Percentiles rank a stretch among this genome's conserved stretches.
Conservation (phyloP, 805 yeast species). For the Wickerhamomyces subpelliculosus region DNA sequence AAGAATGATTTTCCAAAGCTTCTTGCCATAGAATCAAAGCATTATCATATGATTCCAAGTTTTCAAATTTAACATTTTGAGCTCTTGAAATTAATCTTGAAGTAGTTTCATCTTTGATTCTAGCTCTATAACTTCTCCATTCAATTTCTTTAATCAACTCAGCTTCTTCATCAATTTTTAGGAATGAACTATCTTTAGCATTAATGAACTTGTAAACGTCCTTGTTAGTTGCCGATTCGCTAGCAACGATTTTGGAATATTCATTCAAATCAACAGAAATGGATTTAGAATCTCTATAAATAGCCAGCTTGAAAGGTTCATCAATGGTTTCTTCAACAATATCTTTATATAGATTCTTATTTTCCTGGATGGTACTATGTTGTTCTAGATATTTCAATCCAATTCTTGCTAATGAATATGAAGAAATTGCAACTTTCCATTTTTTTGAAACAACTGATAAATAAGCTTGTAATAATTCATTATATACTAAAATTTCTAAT, state of each 20-base stretch:
- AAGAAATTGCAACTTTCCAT: slow-evolving; percentile 46
- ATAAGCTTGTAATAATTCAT: slow-evolving; percentile 47
- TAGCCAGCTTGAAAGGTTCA: slow-evolving; percentile 54
- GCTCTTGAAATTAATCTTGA: slow-evolving; percentile 50
- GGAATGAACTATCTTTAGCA: slow-evolving; percentile 20
- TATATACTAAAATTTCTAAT: slow-evolving; percentile 32
- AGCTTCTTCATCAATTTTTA: slow-evolving; percentile 16
- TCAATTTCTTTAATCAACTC: slow-evolving; percentile 38
- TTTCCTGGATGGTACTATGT: slow-evolving; percentile 17
- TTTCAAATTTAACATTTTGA: slow-evolving; percentile 25
- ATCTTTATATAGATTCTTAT: slow-evolving; percentile 39
- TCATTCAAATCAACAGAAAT: slow-evolving; percentile 42
- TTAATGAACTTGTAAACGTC: slow-evolving; percentile 35
- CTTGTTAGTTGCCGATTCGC: slow-evolving; percentile 19
- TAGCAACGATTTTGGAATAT: slow-evolving; percentile 37
- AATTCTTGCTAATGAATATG: slow-evolving; percentile 56
- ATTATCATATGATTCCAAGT: slow-evolving; percentile 43
- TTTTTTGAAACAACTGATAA: slow-evolving; percentile 43
- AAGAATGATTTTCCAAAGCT: slow-evolving; percentile 52
- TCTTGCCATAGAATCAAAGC: slow-evolving; percentile 64
- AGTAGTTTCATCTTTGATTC: slow-evolving; percentile 61
- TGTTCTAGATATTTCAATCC: slow-evolving; percentile 47
- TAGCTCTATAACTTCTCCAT: slow-evolving; percentile 60
- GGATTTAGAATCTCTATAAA: slow-evolving; percentile 31
- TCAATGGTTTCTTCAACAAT: slow-evolving; percentile 54